These are phyloP conservation scores for Jackrogersella multiformis DNA, from an alignment of 495 filamentous ascomycete species.

Conservation along the genomic window DNA sequence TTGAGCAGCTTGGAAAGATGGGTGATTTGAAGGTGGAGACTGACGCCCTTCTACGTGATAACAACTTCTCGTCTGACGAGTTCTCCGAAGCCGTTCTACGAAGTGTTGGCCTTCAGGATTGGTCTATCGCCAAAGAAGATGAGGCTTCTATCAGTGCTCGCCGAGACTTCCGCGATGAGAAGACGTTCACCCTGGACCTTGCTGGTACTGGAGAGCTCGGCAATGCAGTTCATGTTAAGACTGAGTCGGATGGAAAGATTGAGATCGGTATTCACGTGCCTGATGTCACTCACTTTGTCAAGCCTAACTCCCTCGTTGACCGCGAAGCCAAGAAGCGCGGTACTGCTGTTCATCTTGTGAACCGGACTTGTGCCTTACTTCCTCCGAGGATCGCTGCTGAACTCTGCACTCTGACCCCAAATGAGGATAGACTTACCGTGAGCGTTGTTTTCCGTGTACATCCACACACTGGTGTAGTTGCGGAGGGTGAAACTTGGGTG, in stretches of 20 bases:
- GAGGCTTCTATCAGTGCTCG: conserved; percentile 77
- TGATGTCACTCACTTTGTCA: conserved; percentile 97
- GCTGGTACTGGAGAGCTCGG: conserved; percentile 85
- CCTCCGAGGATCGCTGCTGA: conserved; percentile 85
- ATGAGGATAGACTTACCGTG: conserved; percentile 87
- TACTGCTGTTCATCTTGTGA: conserved; percentile 92
- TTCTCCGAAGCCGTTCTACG: conserved; percentile 96
- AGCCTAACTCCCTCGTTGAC: conserved; percentile 93
- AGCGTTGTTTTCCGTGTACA: conserved; percentile 92
- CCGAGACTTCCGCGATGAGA: conserved; percentile 90
- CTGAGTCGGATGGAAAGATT: conserved; percentile 79
- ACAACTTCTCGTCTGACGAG: conserved; percentile 97
- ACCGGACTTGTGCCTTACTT: conserved; percentile 89
- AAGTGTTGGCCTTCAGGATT: conserved; percentile 90
- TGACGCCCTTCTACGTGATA: conserved; percentile 94
- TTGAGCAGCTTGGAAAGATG: conserved; percentile 97
- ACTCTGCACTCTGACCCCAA: conserved; percentile 85
- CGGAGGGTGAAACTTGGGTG: conserved; percentile 88
- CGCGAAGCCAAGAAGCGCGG: conserved; percentile 98
- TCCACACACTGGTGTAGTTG: conserved; percentile 75
- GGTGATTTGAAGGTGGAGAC: conserved; percentile 96
- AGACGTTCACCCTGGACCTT: conserved; percentile 90
- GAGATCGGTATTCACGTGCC: conserved; percentile 96
- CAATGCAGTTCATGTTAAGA: conserved; percentile 90
- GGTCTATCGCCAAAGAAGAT: conserved; percentile 84